Evolutionary conservation across 176 grass and related monocot species (phyloP).

Genomic region (Avena insularis): DNA sequence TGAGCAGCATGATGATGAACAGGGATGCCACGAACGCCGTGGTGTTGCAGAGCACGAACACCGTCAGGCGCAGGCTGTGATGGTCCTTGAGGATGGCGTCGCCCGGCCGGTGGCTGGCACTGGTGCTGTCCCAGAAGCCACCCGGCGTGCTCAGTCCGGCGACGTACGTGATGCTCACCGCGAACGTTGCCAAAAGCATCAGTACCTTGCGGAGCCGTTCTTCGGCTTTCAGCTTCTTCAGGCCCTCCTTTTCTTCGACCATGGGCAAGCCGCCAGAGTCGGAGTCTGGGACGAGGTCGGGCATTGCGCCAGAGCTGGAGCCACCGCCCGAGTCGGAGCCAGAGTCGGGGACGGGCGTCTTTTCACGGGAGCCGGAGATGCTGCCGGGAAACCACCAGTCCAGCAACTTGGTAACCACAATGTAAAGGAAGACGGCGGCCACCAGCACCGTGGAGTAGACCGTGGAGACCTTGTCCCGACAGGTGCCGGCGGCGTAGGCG

Average conservation of each 20-base stretch:
- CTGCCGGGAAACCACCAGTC: not conserved
- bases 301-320: not conserved
- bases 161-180: constrained; percentile 38
- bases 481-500: not conserved
- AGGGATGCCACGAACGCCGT: constrained; percentile 43
- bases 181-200: constrained; percentile 38
- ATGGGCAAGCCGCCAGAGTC: not conserved
- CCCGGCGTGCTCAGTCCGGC: constrained; percentile 46
- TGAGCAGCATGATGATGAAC: constrained; percentile 32
- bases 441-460: not conserved
- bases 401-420: not conserved
- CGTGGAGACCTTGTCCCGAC: not conserved
- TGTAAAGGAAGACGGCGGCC: not conserved
- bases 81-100: not conserved
- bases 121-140: constrained; percentile 20
- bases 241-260: not conserved
- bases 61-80: constrained; percentile 19
- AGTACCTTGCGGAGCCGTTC: constrained; percentile 29
- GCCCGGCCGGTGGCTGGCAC: not conserved
- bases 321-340: not conserved
- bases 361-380: too few species aligned
- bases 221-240: not conserved
- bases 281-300: not conserved
- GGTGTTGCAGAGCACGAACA: constrained; percentile 42
- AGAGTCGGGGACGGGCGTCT: not conserved